Evolutionary conservation across 139 green algal species (phyloP), one percentile per base, ranked within the genome.

Genomic region (Edaphochlamys debaryana): DNA sequence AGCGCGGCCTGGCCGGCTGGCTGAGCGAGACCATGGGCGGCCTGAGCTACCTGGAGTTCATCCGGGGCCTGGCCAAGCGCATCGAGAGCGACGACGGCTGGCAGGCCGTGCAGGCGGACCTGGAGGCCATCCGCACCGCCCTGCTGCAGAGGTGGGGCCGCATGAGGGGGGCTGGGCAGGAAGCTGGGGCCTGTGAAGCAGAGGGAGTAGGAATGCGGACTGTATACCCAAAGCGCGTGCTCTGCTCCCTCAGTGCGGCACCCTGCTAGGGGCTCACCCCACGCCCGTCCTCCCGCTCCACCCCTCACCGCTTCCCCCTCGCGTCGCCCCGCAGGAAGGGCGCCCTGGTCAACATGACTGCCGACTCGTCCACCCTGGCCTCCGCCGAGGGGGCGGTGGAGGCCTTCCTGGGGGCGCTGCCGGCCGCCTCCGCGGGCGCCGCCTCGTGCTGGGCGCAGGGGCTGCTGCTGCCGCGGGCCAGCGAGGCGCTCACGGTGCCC

Each of bases 261-360:
- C 11, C 48, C 48, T 54, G 11, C 15, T 54, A 23, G 48, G 4
- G 7, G 7, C 66, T 8, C 37, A 36, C 3, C 36, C 36, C 36
- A 36, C 66, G 9, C 19, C 17, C 66, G n/a, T n/a, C n/a, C n/a
- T n/a, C n/a, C n/a, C n/a, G n/a, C n/a, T n/a, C n/a, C n/a, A n/a
- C n/a, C n/a, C n/a, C n/a, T n/a, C n/a, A n/a, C n/a, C n/a, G n/a
- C n/a, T n/a, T n/a, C n/a, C n/a, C n/a, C n/a, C n/a, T n/a, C n/a
- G n/a, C n/a, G n/a, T n/a, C n/a, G n/a, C 50, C 38, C 15, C 15
- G 58, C 82, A 91, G 87, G n/a, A 83, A 87, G 22, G 96, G 95
- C 23, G 87, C 92, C 25, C 82, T 98, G 22, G 91, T 99, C 62
- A 99, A 99, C 94, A 69, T 99, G 66, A 99, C 97, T 0, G 97